Percentiles rank a stretch among this genome's conserved stretches.
These are phyloP conservation scores for Fusarium sp. DNA, from an alignment of 2,329 filamentous ascomycete genomes.

Conservation along the genomic window DNA sequence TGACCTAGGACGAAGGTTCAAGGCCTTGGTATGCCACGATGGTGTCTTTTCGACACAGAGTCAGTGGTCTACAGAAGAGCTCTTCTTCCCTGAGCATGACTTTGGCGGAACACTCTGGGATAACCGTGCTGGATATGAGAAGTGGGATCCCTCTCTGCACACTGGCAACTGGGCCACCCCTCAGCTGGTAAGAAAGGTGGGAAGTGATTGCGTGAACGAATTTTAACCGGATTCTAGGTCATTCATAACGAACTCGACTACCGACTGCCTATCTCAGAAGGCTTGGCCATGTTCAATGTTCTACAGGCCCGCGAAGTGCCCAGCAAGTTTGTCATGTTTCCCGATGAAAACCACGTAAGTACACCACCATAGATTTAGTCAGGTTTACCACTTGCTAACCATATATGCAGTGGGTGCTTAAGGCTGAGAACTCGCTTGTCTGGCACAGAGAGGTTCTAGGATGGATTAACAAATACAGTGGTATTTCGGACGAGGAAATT, in stretches of 20 bases:
- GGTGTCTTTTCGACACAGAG: slow-evolving; percentile 81
- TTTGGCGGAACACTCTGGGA: slow-evolving; percentile 72
- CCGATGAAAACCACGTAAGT: slow-evolving; percentile 73
- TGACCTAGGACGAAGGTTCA: slow-evolving; percentile 83
- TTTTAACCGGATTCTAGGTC: slow-evolving; percentile 48
- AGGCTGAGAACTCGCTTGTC: slow-evolving; percentile 88
- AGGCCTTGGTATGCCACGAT: slow-evolving; percentile 88
- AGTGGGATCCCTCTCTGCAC: slow-evolving; percentile 74
- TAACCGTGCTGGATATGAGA: slow-evolving; percentile 71
- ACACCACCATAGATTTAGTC: not conserved
- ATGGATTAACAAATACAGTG: slow-evolving; percentile 76
- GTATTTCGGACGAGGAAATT: slow-evolving; percentile 50
- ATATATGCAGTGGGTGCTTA: slow-evolving; percentile 76
- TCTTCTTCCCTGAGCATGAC: slow-evolving; percentile 77
- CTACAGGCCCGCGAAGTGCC: slow-evolving; percentile 80
- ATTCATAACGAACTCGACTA: slow-evolving; percentile 95
- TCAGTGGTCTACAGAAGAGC: slow-evolving; percentile 73
- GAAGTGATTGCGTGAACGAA: too few species aligned
- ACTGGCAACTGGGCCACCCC: slow-evolving; percentile 84
- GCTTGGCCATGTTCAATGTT: slow-evolving; percentile 85
- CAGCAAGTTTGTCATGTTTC: slow-evolving; percentile 83
- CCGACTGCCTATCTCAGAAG: slow-evolving; percentile 85
- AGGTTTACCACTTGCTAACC: not conserved
- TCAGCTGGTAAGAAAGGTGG: slow-evolving; percentile 69
- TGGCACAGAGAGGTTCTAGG: slow-evolving; percentile 90